A percentile compares a stretch with the other conserved stretches of the same genome.
Conservation (phyloP, 345 rosid genomes). For the Arabidopsis arenosa region DNA sequence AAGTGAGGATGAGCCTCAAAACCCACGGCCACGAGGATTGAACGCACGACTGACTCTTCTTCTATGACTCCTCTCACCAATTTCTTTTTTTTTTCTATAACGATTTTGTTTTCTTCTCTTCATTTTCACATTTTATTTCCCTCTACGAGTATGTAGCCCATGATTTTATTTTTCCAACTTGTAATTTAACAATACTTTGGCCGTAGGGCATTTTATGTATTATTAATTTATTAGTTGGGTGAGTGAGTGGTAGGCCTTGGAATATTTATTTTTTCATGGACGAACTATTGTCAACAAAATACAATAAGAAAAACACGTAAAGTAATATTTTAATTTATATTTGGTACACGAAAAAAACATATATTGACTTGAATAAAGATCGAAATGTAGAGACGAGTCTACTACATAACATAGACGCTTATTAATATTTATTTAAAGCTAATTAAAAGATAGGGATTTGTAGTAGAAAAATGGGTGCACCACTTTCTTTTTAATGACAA, state of each 20-base stretch:
- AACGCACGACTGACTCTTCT: neutral
- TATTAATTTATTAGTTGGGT: neutral
- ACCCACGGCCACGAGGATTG: neutral
- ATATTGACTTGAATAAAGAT: slow-evolving; percentile 17
- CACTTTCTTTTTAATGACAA: neutral
- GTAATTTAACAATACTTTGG: neutral
- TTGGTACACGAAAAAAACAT: neutral
- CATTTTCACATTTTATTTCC: neutral
- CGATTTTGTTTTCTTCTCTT: neutral
- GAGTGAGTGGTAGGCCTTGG: slow-evolving; percentile 20
- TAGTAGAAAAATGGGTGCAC: slow-evolving; percentile 1
- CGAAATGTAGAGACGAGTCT: slow-evolving; percentile 13
- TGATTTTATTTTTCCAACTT: neutral
- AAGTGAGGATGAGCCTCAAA: neutral
- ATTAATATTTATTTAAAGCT: neutral
- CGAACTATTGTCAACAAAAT: slow-evolving; percentile 39
- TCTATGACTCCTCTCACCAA: slow-evolving; percentile 16
- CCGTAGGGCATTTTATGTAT: neutral
- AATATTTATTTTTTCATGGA: neutral
- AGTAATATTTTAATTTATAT: slow-evolving; percentile 17
- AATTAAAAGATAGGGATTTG: neutral
- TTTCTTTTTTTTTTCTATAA: slow-evolving; percentile 2
- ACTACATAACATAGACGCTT: neutral
- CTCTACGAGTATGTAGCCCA: neutral
- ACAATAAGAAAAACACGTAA: slow-evolving; percentile 40